Evolutionary conservation across 169 alveolate genomes (phyloP), one percentile per base, ranked within the genome.

Genomic region (Pseudocohnilembus persalinus): DNA sequence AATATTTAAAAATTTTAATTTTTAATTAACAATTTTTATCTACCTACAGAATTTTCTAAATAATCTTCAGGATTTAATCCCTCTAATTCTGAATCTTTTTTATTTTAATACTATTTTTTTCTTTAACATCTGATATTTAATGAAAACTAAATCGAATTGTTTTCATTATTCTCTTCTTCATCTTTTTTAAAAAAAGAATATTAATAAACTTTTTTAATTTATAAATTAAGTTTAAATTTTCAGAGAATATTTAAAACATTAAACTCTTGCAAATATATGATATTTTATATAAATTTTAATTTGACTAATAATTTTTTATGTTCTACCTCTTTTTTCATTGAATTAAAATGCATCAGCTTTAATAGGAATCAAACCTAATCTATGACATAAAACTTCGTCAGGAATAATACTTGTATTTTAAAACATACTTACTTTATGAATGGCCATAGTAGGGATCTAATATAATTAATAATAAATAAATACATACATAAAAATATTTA

Each of bases 321-420:
- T 97, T 33, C 94, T 94, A 74, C 89, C 95, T 64, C 85, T 84
- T 77, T 93, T 95, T 81, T 87, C 98, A 65, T 96, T 95, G 29
- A 98, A 95, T 76, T 93, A 85, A 49, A 95, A 95, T 0, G 99
- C 99, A 88, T 98, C 98, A 29, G 99, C 98, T 73, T 89, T 82
- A 88, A 98, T 97, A 26, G 99, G 99, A 33, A 99, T 93, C 35
- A 99, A 95, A 1, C 99, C 99, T 85, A 99, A 92, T 77, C 99
- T 91, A 86, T 99, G 99, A 29, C 99, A 98, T 49, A 99, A 91
- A 20, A 98, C 98, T 91, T 99, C 99, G 94, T 99, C 99, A 79
- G 99, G 99, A 74, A 99, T 94, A 1, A 98, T 98, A 63, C 95
- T 87, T 15, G 97, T 94, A 86, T 94, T 94, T 88, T 94, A 92